Base-by-base conservation (phyloP, 1,284 basidiomycete species). In the Apiotrichum mycotoxinovorans region DNA sequence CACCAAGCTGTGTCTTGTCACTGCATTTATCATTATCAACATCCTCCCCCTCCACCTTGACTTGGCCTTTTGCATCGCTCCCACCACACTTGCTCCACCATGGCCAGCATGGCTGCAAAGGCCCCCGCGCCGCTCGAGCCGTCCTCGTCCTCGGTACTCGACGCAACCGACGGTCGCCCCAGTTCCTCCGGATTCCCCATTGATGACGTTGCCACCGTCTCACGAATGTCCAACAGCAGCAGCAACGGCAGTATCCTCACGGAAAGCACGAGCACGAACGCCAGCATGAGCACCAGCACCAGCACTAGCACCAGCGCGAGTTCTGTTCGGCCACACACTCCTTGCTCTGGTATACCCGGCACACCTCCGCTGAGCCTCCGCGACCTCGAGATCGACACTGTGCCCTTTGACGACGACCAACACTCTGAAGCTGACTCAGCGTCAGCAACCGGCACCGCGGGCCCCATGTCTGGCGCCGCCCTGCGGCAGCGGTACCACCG, bases 401-500 rank as follows among this genome's bases (percentile, higher is more conserved):
- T 26, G 17, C n/a, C 26, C 14, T 5, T 17, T 30, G 46, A 34
- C 46, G 46, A 37, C 46, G 46, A 48, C 20, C n/a, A n/a, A n/a
- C n/a, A 20, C 17, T 48, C 46, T 12, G 46, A 48, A n/a, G 46
- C 46, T n/a, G 46, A 37, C 34, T 48, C 46, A 1, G 18, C 46
- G 33, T 48, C 46, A 9, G 33, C 33, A 25, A 22, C 3, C 46
- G 46, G 27, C 46, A 37, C 46, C 11, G 17, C 25, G 33, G 26
- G 27, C 3, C 27, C 44, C 27, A 34, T 25, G 3, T 14, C 18
- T n/a, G 9, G 18, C 26, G 38, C 49, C 26, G 26, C 38, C 10
- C 18, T 33, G 20, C 49, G 49, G 35, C 37, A n/a, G 30, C 65
- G 65, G 58, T 68, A 70, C 58, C 57, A 59, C 41, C 64, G 70